A percentile compares a stretch with the other conserved stretches of the same genome.
phyloP scores from a whole-genome alignment of 768 basidiomycete species.

The Asterophora lycoperdoides region DNA sequence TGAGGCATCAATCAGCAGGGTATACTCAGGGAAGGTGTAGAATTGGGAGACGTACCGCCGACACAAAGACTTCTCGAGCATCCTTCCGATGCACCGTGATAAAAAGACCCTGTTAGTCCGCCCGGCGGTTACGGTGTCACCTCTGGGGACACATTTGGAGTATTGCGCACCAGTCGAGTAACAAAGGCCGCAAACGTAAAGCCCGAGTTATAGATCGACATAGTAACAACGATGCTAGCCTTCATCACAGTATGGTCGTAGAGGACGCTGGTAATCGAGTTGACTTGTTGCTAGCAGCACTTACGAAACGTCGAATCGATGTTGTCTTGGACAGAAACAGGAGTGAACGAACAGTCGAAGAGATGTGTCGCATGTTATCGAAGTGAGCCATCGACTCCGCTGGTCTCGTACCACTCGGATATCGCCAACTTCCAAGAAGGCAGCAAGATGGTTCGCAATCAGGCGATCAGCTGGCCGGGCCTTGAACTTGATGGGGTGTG shows the following conservation, averaged over 20 bases:
- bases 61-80: no score
- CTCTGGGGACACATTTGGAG: no score
- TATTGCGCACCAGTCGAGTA: not conserved
- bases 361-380: not conserved
- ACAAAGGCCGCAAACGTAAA: not conserved
- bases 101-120: not conserved
- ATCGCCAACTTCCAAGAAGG: not conserved
- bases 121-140: not conserved
- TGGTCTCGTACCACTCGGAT: conserved; percentile 10
- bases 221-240: not conserved
- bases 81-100: not conserved
- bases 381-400: conserved; percentile 7
- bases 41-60: not conserved
- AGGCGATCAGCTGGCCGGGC: conserved; percentile 9
- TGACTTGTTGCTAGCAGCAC: not conserved
- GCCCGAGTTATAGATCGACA: not conserved
- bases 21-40: not conserved
- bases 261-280: not conserved
- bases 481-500: not conserved
- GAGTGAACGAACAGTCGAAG: not conserved
- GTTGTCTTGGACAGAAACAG: not conserved
- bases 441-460: conserved; percentile 3
- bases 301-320: not conserved
- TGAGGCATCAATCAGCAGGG: not conserved
- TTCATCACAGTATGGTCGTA: not conserved